These are phyloP conservation scores for Chrysophaeum taylorii DNA, from an alignment of 352 stramenopile species.

Conservation along the genomic window DNA sequence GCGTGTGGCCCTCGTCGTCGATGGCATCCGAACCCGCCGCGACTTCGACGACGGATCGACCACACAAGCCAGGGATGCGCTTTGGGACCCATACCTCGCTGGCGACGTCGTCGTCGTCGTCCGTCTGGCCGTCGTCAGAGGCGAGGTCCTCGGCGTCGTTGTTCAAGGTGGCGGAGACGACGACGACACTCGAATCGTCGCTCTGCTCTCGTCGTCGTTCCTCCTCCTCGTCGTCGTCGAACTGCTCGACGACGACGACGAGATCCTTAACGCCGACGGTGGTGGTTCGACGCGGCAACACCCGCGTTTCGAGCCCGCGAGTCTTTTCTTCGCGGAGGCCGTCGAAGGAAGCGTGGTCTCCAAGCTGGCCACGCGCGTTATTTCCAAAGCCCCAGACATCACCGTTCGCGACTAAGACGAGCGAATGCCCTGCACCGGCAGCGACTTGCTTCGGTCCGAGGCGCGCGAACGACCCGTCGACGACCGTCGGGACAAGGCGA, in stretches of 20 bases:
- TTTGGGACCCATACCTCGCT: background rate
- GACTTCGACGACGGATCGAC: background rate
- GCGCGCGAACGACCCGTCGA: background rate
- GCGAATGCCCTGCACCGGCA: background rate
- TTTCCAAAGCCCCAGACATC: background rate
- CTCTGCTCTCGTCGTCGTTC: too few species aligned
- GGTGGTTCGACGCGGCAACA: too few species aligned
- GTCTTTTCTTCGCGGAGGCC: too few species aligned
- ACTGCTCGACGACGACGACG: background rate
- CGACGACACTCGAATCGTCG: too few species aligned
- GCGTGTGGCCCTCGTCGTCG: background rate
- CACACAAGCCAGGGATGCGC: background rate
- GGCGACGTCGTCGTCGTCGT: background rate
- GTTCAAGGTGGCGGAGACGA: background rate
- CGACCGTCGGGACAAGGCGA: background rate
- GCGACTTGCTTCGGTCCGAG: too few species aligned
- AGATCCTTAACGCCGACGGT: too few species aligned
- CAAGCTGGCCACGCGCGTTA: background rate
- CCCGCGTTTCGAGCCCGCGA: too few species aligned
- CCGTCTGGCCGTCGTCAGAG: background rate
- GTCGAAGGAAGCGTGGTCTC: too few species aligned
- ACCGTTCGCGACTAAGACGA: background rate
- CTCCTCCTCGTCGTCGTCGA: background rate
- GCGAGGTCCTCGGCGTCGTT: background rate
- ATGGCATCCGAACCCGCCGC: background rate